Base-by-base conservation (phyloP, 2,329 filamentous ascomycete species). In the Westerdykella ornata region DNA sequence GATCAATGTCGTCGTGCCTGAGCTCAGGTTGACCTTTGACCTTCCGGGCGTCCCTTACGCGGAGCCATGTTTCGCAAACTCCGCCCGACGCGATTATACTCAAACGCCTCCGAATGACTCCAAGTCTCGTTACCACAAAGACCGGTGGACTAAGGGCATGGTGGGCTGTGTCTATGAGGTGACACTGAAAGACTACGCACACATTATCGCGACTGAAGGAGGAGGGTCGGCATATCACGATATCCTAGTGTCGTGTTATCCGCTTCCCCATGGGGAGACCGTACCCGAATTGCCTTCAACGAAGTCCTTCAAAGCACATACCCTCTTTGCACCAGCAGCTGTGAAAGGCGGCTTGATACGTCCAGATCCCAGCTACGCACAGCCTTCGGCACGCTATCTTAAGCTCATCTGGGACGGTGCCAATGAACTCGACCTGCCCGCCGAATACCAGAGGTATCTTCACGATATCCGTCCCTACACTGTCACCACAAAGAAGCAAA, bases 131-230 rank as follows among this genome's bases (percentile, higher is more conserved):
- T 75, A 76, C 49, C 70, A 76, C 53, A 77, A 78, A 54, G 70
- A 76, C 39, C 70, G 68, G 40, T 94, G 88, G 88, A 71, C 80
- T 48, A 89, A 88, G 57, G 86, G 87, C 4, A 75, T 98, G 2
- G 78, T 96, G 31, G 92, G 92, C 17, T 88, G 95, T 13, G 92
- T 97, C 3, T 98, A 98, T 69, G 89, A 97, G 69, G 87, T 97
- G 20, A 95, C 88, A 1, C 70, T 75, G 14, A 66, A 76, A 33
- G 92, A 98, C 68, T 98, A 86, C 62, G 76, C 81, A 5, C 84
- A 78, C 45, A 95, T 98, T 53, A 83, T 97, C 46, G 82, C 82
- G 4, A 96, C 89, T 4, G 92, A 98, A 64, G 90, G 90, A 38
- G 89, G 86, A 22, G 89, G 89, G 14, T 69, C 81, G 2, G 77